Base-by-base conservation (phyloP, 2,329 filamentous ascomycete genomes). In the Neonectria ditissima region DNA sequence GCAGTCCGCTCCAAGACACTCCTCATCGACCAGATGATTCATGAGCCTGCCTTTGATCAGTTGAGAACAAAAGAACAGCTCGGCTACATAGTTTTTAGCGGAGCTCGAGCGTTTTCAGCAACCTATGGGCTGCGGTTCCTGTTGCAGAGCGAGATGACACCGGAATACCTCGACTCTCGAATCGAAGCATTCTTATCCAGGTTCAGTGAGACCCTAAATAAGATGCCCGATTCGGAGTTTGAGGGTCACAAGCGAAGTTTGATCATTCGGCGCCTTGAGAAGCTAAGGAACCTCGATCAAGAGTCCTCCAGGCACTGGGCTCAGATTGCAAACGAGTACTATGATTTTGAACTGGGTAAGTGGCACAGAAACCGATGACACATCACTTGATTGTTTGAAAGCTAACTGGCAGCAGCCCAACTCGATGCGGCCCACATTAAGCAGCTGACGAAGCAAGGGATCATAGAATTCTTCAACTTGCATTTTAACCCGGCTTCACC, bases 61-160 rank as follows among this genome's bases (percentile, higher is more conserved):
- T 85, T 99, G 8, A 89, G 96, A 53, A 98, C 96, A 45, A 97
- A 98, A 79, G 95, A 99, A 78, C 95, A 99, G 80, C 90, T 99
- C 7, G 96, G 96, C 13, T 99, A 99, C 72, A 92, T 99, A 56
- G 95, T 99, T 1, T 97, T 95, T 79, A 95, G 92, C 52, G 92
- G 93, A 28, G 84, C 89, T 11, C 85, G 91, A 41, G 86, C 87
- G 55, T 88, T 91, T 59, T 82, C 89, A n/a, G 94, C 92, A 1
- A 95, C 91, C 0, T 91, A 93, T 72, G 93, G 92, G 1, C 96
- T 96, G 79, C 88, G 94, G 6, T 91, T 99, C 67, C 87, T 98
- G 65, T 93, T 99, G 30, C 96, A 99, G 81, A 97, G 93, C 75
- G 95, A 99, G 80, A 91, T 91, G 75, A 89, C 91, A 2, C 91